Conservation (phyloP, 768 basidiomycete species). For the Paxillus involutus region DNA sequence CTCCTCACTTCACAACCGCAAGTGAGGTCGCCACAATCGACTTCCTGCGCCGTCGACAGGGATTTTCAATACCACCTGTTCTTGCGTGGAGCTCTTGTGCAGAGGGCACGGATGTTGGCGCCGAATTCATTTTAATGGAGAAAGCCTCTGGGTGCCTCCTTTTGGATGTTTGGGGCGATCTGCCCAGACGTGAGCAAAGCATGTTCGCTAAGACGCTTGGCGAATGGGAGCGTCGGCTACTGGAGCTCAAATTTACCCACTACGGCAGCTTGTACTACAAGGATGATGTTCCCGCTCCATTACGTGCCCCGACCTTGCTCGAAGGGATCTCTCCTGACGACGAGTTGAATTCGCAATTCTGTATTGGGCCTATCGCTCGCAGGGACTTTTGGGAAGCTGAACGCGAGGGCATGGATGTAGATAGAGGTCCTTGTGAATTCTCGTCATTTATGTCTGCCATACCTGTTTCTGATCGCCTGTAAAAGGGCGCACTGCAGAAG, state of each 20-base stretch:
- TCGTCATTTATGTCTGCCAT: background rate
- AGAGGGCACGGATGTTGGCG: conserved; percentile 22
- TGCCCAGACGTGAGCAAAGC: conserved; percentile 1
- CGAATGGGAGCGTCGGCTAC: conserved; percentile 20
- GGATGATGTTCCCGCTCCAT: conserved; percentile 19
- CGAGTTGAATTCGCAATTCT: conserved; percentile 19
- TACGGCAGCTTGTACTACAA: conserved; percentile 38
- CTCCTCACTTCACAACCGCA: conserved; percentile 29
- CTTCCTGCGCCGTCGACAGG: conserved; percentile 25
- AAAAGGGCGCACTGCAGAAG: conserved; percentile 14
- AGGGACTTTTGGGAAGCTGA: conserved; percentile 30
- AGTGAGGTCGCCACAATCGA: conserved; percentile 40
- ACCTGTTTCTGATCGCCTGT: conserved; percentile 5
- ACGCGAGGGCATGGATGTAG: conserved; percentile 20
- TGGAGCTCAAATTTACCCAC: conserved; percentile 23
- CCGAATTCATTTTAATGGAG: conserved; percentile 39
- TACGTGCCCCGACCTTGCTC: conserved; percentile 11
- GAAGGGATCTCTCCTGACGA: conserved; percentile 7
- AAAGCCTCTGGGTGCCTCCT: conserved; percentile 23
- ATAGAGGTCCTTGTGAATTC: conserved; percentile 35
- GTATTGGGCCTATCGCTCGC: conserved; percentile 31
- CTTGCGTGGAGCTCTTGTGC: conserved; percentile 29
- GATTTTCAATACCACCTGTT: conserved; percentile 29
- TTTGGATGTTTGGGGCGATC: conserved; percentile 12
- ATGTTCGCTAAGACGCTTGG: conserved; percentile 18